These are phyloP conservation scores for Pouteria campechiana DNA, from an alignment of 179 eudicot genomes.

Conservation along the genomic window DNA sequence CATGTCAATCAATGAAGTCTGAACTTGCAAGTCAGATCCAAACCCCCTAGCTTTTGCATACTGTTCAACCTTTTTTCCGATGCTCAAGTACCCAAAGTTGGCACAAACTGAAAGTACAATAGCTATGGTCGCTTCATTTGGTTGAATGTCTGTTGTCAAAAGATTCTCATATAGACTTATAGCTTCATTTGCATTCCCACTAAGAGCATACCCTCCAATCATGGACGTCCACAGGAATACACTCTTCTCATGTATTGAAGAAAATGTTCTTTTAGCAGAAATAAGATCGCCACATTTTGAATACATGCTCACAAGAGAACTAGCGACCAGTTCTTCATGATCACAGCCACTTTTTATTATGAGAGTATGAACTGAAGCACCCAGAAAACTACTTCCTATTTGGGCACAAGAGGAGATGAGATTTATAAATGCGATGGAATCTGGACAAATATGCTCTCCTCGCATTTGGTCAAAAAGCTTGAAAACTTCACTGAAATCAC, in stretches of 20 bases:
- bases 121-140: slow-evolving; percentile 1
- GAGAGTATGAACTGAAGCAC: background rate
- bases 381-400: background rate
- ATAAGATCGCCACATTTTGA: slow-evolving; percentile 2
- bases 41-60: background rate
- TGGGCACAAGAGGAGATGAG: background rate
- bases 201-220: slow-evolving; percentile 1
- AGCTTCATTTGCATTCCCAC: slow-evolving; percentile 1
- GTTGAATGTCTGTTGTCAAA: background rate
- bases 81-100: background rate
- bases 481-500: too few relatives aligned
- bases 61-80: slow-evolving; percentile 1
- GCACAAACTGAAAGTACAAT: slow-evolving; percentile 1
- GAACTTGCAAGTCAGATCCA: background rate
- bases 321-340: background rate
- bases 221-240: slow-evolving; percentile 1
- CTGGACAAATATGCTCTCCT: too few relatives aligned
- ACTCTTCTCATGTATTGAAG: background rate
- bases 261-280: background rate
- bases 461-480: too few relatives aligned
- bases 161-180: background rate
- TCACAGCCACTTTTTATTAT: slow-evolving; percentile 1
- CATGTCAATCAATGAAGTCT: slow-evolving; percentile 1
- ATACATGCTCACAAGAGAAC: slow-evolving; percentile 1
- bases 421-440: background rate